Evolutionary conservation across 257 asterid species (phyloP), one percentile per base, ranked within the genome.

Genomic region (Lantana camara): DNA sequence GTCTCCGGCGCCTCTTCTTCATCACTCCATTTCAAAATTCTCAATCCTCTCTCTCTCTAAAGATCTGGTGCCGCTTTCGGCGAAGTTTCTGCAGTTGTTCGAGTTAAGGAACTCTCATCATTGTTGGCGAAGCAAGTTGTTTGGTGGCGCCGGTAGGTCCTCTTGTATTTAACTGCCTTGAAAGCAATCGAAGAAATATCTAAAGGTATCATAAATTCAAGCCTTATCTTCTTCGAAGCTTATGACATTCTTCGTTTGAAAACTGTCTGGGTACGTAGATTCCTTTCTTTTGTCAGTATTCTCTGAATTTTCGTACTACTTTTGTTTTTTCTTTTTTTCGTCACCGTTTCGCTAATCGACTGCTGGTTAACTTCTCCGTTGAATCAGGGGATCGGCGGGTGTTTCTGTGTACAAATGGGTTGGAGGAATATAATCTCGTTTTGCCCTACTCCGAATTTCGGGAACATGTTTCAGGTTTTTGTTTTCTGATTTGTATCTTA

Each of bases 381-480:
- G 62, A 42, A 12, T 51, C 30, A 3, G 37, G 48, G 42, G 20
- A 45, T 48, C 69, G 12, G 58, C 53, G 54, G 15, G 48, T 58
- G 41, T 35, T 30, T 2, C 40, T 60, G 64, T 27, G 5, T 16
- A 9, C 54, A 35, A 50, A 77, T 85, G 94, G 84, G 78, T 68
- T 73, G 85, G 90, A 78, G 71, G 60, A 62, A 72, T 58, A 49
- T 67, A 73, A 47, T 79, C n/a, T 74, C 83, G 1, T 37, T 76
- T 67, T 74, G 75, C 45, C 80, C 80, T 44, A 11, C 72, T 16
- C 59, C 75, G 42, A 73, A 58, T 60, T 56, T 85, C 32, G 8
- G 80, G 66, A 77, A 69, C 53, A 73, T 85, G 71, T 83, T 87
- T 79, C 95, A 82, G 97, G 97, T 90, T 75, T 42, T 86, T 68